Evolutionary conservation across 257 asterid genomes (phyloP).

Genomic region (Lycium barbarum): DNA sequence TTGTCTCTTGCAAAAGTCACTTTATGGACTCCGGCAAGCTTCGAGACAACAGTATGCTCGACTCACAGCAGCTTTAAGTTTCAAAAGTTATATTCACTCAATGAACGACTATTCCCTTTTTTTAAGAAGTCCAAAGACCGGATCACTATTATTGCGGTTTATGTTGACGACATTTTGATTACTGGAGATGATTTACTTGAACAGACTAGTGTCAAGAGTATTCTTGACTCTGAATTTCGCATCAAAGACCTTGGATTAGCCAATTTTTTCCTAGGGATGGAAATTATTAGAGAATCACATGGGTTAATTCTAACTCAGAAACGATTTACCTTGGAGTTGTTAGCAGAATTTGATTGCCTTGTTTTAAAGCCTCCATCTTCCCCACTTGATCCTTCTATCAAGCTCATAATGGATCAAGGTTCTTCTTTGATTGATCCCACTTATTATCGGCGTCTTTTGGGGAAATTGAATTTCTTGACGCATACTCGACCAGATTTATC

Average conservation of each 20-base stretch:
- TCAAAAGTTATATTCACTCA: too few relatives aligned
- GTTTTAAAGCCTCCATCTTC: neutral
- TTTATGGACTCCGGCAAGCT: neutral
- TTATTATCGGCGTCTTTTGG: too few relatives aligned
- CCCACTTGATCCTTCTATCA: neutral
- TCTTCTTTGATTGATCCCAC: too few relatives aligned
- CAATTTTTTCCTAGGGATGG: too few relatives aligned
- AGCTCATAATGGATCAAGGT: neutral
- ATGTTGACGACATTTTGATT: too few relatives aligned
- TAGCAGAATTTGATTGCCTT: neutral
- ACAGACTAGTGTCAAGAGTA: too few relatives aligned
- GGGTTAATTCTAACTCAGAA: too few relatives aligned
- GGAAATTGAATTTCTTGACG: too few relatives aligned
- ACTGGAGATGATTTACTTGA: neutral
- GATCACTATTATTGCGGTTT: neutral
- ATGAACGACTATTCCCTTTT: neutral
- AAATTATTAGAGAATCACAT: too few relatives aligned
- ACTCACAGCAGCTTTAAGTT: neutral
- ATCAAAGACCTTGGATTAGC: neutral
- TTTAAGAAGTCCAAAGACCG: too few relatives aligned
- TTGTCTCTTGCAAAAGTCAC: neutral
- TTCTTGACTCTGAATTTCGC: neutral
- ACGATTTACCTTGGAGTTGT: neutral
- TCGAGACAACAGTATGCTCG: neutral
- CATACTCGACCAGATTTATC: neutral